Evolutionary conservation across 441 rosid species (phyloP).

Genomic region (Biscutella laevigata): DNA sequence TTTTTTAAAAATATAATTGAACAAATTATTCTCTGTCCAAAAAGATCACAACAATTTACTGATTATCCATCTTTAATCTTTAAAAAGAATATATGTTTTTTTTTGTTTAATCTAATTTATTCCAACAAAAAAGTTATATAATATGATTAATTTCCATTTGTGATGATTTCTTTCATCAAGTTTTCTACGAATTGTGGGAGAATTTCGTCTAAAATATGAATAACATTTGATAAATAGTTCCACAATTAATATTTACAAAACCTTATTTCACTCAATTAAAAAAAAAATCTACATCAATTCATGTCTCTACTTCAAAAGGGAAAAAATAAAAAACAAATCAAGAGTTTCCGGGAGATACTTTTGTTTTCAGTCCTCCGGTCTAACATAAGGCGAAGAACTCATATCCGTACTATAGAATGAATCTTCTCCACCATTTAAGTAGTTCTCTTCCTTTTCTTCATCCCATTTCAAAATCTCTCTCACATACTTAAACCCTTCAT

Average conservation of each 20-base stretch:
- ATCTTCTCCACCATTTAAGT: constrained; percentile 69
- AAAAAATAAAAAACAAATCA: neutral
- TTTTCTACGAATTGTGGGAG: neutral
- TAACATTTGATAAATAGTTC: too few species aligned
- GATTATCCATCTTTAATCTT: constrained; percentile 3
- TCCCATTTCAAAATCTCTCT: constrained; percentile 97
- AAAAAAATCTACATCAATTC: too few species aligned
- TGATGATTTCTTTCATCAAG: too few species aligned
- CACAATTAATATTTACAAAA: constrained; percentile 6
- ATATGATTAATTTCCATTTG: too few species aligned
- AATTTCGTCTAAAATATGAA: neutral
- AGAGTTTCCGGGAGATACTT: neutral
- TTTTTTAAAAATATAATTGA: neutral
- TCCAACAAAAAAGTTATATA: too few species aligned
- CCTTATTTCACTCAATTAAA: neutral
- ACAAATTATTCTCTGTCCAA: constrained; percentile 21
- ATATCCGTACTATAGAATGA: constrained; percentile 79
- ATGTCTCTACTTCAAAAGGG: too few species aligned
- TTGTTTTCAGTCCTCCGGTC: constrained; percentile 39
- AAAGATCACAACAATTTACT: constrained; percentile 19
- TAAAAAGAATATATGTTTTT: neutral
- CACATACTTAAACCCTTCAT: constrained; percentile 84
- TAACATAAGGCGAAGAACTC: constrained; percentile 70
- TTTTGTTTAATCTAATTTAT: too few species aligned
- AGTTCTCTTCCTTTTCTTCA: constrained; percentile 68